Percentiles rank a stretch among this genome's conserved stretches.
These are phyloP conservation scores for Maudiozyma turicensis DNA, from an alignment of 805 yeast species.

Conservation along the genomic window DNA sequence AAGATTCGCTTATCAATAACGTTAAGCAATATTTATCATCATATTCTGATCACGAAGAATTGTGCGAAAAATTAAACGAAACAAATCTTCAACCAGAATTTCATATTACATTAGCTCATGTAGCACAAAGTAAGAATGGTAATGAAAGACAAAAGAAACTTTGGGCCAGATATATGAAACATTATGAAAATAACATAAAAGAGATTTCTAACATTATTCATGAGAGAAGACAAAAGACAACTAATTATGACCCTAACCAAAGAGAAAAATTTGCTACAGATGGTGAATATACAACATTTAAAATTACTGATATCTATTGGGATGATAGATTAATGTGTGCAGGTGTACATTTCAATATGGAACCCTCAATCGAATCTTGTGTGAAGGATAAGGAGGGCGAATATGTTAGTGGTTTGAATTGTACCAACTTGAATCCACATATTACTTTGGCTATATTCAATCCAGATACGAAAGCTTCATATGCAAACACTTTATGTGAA, in stretches of 20 bases:
- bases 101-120: constrained; percentile 62
- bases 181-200: constrained; percentile 12
- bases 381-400: constrained; percentile 9
- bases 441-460: constrained; percentile 60
- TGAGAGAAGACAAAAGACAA: background rate
- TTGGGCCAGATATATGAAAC: constrained; percentile 22
- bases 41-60: background rate
- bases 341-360: constrained; percentile 30
- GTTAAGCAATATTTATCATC: constrained; percentile 3
- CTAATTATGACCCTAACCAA: constrained; percentile 1
- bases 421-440: constrained; percentile 46
- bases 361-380: constrained; percentile 3
- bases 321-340: constrained; percentile 45
- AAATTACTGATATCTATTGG: constrained; percentile 39
- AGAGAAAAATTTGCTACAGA: constrained; percentile 4
- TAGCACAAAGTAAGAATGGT: constrained; percentile 26
- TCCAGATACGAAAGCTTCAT: constrained; percentile 38
- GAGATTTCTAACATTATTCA: background rate
- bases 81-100: constrained; percentile 43
- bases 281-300: constrained; percentile 32
- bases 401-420: constrained; percentile 12
- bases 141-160: constrained; percentile 15
- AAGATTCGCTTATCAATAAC: constrained; percentile 6
- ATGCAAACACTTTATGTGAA: constrained; percentile 39
- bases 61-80: constrained; percentile 3